A percentile compares a stretch with the other conserved stretches of the same genome.
Evolutionary conservation across 139 green algal genomes (phyloP).

Genomic region (Deuterostichococcus epilithicus): DNA sequence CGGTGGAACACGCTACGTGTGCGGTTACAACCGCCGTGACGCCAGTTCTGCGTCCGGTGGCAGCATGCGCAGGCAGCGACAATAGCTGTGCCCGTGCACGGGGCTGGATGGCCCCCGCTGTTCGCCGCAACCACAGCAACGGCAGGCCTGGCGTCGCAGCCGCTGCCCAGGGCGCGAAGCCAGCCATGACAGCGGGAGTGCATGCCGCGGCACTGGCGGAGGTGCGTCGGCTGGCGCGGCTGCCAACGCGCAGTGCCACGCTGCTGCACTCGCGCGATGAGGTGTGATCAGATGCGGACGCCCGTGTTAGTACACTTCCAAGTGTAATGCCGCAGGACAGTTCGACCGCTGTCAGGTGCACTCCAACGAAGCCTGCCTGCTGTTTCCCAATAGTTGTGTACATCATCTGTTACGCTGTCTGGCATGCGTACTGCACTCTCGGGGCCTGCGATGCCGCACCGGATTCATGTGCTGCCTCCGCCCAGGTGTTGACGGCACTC

Average conservation of each 20-base stretch:
- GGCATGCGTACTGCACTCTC: background rate
- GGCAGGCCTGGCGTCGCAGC: too few species aligned
- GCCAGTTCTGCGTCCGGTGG: slow-evolving; percentile 7
- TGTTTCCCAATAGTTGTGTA: background rate
- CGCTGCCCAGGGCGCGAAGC: too few species aligned
- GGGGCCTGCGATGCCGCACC: background rate
- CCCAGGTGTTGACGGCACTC: slow-evolving; percentile 33
- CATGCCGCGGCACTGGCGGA: too few species aligned
- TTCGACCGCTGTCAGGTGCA: too few species aligned
- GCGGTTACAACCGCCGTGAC: slow-evolving; percentile 7
- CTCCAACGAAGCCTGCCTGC: too few species aligned
- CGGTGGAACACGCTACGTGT: too few species aligned
- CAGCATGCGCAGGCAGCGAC: background rate
- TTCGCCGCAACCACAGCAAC: background rate
- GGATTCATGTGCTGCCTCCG: background rate
- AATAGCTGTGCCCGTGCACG: background rate
- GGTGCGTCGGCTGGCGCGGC: too few species aligned
- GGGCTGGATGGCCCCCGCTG: background rate
- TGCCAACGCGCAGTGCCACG: too few species aligned
- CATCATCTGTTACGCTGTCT: background rate
- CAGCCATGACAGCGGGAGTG: too few species aligned
- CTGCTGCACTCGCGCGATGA: too few species aligned
- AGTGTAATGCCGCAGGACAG: background rate
- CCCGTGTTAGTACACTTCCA: background rate
- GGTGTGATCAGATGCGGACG: background rate